These are phyloP conservation scores for Dalechampia spathulata DNA, from an alignment of 441 rosid species.

Conservation along the genomic window DNA sequence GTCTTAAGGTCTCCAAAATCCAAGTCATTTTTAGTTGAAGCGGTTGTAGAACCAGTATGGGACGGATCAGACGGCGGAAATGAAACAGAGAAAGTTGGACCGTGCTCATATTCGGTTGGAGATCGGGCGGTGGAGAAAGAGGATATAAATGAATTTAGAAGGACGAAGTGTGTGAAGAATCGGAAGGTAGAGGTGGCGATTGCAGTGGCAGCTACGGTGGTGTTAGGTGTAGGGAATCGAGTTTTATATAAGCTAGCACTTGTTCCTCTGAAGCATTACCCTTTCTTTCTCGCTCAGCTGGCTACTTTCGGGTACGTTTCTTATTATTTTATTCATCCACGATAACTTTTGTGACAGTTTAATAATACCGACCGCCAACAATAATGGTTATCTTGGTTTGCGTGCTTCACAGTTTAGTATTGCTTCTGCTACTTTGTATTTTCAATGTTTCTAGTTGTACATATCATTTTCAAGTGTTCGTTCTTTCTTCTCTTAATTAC, in stretches of 20 bases:
- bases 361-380: too few relatives aligned
- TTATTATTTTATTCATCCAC: neutral
- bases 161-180: constrained; percentile 13
- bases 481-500: too few relatives aligned
- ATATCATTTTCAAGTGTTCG: too few relatives aligned
- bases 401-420: too few relatives aligned
- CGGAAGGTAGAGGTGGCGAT: constrained; percentile 40
- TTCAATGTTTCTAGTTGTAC: too few relatives aligned
- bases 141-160: constrained; percentile 11
- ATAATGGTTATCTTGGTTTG: too few relatives aligned
- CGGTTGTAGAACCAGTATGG: constrained; percentile 25
- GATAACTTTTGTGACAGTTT: too few relatives aligned
- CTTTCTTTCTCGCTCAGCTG: constrained; percentile 93
- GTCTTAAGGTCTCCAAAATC: constrained; percentile 23
- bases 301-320: constrained; percentile 77
- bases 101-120: constrained; percentile 30
- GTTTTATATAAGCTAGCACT: constrained; percentile 77
- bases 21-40: constrained; percentile 18
- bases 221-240: constrained; percentile 81
- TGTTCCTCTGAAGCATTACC: constrained; percentile 79
- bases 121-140: constrained; percentile 19
- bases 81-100: constrained; percentile 21
- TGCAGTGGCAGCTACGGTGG: constrained; percentile 63
- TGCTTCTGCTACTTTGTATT: too few relatives aligned
- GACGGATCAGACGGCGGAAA: constrained; percentile 31